phyloP scores from a whole-genome alignment of 164 flowering plant species.

The Tinospora cordifolia region DNA sequence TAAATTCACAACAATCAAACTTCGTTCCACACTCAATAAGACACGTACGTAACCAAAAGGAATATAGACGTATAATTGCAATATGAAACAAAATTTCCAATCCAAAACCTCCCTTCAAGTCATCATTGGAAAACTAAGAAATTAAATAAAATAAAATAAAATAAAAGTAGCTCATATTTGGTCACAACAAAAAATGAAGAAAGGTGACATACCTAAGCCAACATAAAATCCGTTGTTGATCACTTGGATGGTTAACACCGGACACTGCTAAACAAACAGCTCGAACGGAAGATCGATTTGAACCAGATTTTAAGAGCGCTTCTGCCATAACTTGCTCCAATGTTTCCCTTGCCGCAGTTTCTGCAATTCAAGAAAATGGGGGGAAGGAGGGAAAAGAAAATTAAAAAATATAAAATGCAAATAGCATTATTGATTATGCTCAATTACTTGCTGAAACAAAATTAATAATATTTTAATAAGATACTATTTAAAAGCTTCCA shows the following conservation, averaged over 20 bases:
- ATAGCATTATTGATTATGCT: background rate
- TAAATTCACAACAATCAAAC: background rate
- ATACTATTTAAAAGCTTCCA: no score
- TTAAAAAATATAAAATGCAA: background rate
- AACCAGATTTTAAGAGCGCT: slow-evolving; percentile 57
- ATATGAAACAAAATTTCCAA: no score
- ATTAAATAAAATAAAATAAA: no score
- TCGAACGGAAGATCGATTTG: slow-evolving; percentile 53
- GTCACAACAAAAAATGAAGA: background rate
- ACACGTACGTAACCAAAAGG: no score
- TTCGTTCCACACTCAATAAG: no score
- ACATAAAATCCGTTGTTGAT: slow-evolving; percentile 59
- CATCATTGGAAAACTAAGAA: background rate
- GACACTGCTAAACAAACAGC: slow-evolving; percentile 89
- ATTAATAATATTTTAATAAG: no score
- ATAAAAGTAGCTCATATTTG: background rate
- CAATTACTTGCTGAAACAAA: background rate
- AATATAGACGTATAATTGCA: no score
- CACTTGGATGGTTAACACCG: slow-evolving; percentile 85
- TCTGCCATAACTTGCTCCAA: slow-evolving; percentile 75
- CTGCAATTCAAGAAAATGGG: slow-evolving; percentile 25
- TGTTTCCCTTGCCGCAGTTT: slow-evolving; percentile 72
- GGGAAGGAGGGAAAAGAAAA: background rate
- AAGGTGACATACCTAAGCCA: slow-evolving; percentile 77
- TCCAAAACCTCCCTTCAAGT: no score